Evolutionary conservation across 345 rosid genomes (phyloP).

Genomic region (Brassica nigra): DNA sequence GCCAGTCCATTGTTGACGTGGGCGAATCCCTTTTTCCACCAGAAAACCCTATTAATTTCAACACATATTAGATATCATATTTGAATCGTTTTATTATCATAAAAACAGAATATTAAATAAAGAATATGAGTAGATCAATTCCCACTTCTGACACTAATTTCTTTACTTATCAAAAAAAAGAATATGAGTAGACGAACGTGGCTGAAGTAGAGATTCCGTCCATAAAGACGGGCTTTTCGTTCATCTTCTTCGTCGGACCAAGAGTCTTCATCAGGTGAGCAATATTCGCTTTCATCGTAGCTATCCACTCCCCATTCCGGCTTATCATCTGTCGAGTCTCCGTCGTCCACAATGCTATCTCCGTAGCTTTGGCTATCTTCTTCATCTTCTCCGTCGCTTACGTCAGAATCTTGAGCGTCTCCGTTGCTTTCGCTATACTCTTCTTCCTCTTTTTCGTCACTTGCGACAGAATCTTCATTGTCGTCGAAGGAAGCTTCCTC

Average conservation of each 20-base stretch:
- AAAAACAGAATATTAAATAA: too few relatives aligned
- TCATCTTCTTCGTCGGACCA: background rate
- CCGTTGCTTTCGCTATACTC: too few relatives aligned
- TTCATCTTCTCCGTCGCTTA: background rate
- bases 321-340: background rate
- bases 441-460: too few relatives aligned
- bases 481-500: background rate
- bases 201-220: background rate
- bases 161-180: background rate
- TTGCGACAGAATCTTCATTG: background rate
- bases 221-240: background rate
- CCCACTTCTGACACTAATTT: too few relatives aligned
- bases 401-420: background rate
- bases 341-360: constrained; percentile 3
- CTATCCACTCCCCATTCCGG: background rate
- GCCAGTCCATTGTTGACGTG: background rate
- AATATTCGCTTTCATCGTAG: background rate
- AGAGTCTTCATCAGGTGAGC: background rate
- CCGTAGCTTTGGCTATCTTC: background rate
- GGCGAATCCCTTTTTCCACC: background rate
- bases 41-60: background rate
- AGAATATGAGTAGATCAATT: too few relatives aligned
- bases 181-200: background rate
- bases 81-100: too few relatives aligned
- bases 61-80: background rate